Conservation (phyloP, 176 grass and related monocot species). For the Musa schizocarpa region DNA sequence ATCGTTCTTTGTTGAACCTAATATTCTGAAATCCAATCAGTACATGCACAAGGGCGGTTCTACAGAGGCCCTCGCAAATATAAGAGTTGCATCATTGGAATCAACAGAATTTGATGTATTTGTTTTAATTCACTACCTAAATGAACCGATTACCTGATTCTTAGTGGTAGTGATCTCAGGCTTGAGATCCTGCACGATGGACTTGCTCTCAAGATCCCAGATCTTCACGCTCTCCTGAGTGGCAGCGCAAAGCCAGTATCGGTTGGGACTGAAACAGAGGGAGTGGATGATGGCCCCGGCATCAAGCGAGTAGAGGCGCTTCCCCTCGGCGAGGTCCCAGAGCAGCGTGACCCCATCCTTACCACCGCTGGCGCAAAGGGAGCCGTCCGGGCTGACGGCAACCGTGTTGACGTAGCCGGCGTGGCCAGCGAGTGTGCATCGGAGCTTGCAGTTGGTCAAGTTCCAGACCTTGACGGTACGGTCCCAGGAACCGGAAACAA, state of each 20-base stretch:
- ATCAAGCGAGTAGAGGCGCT: conserved; percentile 71
- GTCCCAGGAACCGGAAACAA: conserved; percentile 84
- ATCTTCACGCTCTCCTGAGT: conserved; percentile 87
- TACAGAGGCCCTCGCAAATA: no score
- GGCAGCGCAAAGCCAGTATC: conserved; percentile 88
- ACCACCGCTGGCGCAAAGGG: conserved; percentile 83
- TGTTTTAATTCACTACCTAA: background rate
- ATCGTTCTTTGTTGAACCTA: no score
- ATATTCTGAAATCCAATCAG: no score
- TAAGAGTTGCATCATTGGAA: no score
- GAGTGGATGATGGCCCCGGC: conserved; percentile 63
- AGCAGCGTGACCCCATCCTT: conserved; percentile 61
- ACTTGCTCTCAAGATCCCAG: conserved; percentile 96
- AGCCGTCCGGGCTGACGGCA: conserved; percentile 80
- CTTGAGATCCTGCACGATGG: conserved; percentile 81
- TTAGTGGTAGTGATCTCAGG: conserved; percentile 43
- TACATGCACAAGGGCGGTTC: no score
- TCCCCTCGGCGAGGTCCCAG: conserved; percentile 82
- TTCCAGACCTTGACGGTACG: conserved; percentile 93
- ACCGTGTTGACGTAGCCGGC: conserved; percentile 70
- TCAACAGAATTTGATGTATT: no score
- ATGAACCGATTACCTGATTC: conserved; percentile 43
- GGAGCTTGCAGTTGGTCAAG: conserved; percentile 83
- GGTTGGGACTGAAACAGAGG: conserved; percentile 86
- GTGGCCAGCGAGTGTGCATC: conserved; percentile 50